Evolutionary conservation across 2,329 filamentous ascomycete genomes (phyloP), one percentile per base, ranked within the genome.

Genomic region (Davidsoniella eucalypti): DNA sequence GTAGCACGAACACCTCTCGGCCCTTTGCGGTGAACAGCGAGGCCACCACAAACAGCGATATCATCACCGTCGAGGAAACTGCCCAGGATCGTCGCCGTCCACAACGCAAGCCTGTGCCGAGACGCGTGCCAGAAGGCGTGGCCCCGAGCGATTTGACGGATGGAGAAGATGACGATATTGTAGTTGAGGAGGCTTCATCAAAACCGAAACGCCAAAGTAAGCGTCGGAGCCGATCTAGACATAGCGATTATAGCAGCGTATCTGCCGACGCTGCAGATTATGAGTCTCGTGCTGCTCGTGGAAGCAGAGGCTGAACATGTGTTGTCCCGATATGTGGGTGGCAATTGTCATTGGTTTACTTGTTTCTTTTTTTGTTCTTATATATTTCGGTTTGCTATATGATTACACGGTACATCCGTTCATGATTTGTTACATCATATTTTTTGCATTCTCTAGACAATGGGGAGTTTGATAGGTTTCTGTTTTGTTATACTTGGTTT

Each of bases 201-300:
- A 33, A 5, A 14, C 41, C 41, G 2, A 7, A 29, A 12, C 17
- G 41, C 21, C 33, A 23, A 10, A 33, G 36, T 9, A 50, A 44
- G 12, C 43, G 39, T 12, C 26, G 44, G 21, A 50, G 44, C 17
- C 33, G 36, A 36, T 47, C 51, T 4, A 45, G 47, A 17, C 46
- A 49, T 26, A 52, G 46, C 7, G 51, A 50, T 4, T 47, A 44
- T 33, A 47, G 43, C 18, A 53, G 29, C n/a, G 39, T 53, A 14
- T 47, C 48, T 16, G 39, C 14, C 5, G 44, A 36, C 12, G 36
- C 47, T n/a, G 39, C 47, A 16, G 47, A 16, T 25, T 40, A 41
- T 21, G 47, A 53, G 12, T 29, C 25, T 7, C 40, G 29, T 23
- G 14, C 18, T 8, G 41, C 18, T 18, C 40, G 46, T 14, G 36